Evolutionary conservation across 129 eudicot genomes (phyloP).

Genomic region (Scalesia atractyloides): DNA sequence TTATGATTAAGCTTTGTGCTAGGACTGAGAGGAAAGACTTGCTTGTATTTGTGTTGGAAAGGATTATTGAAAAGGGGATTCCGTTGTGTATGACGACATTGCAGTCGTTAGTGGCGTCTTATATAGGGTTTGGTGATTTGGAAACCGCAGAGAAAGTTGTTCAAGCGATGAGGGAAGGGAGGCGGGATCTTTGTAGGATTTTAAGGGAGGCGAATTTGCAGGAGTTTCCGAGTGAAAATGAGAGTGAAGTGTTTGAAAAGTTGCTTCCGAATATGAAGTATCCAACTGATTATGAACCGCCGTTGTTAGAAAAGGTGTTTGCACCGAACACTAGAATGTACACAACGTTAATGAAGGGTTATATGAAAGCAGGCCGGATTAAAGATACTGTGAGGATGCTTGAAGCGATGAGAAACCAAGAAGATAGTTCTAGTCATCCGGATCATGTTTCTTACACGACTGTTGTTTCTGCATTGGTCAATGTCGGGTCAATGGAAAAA

Average conservation of each 20-base stretch:
- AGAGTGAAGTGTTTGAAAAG: constrained; percentile 52
- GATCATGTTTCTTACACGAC: constrained; percentile 93
- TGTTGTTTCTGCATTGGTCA: constrained; percentile 81
- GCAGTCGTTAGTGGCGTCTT: constrained; percentile 91
- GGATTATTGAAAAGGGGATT: constrained; percentile 59
- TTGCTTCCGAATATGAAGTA: constrained; percentile 60
- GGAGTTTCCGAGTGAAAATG: constrained; percentile 17
- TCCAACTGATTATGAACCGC: constrained; percentile 50
- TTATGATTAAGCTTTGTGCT: constrained; percentile 85
- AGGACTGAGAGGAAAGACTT: constrained; percentile 73
- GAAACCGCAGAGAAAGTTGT: constrained; percentile 73
- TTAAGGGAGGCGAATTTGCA: constrained; percentile 48
- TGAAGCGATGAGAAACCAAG: constrained; percentile 87
- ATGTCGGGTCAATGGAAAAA: constrained; percentile 76
- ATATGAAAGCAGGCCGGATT: constrained; percentile 86
- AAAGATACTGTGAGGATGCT: constrained; percentile 78
- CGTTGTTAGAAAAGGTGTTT: constrained; percentile 53
- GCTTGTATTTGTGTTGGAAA: constrained; percentile 75
- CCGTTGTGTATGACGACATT: constrained; percentile 72
- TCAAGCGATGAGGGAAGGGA: constrained; percentile 87
- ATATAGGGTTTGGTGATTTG: constrained; percentile 88
- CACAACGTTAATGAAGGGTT: constrained; percentile 94
- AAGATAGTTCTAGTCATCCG: constrained; percentile 69
- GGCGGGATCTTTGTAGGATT: constrained; percentile 70
- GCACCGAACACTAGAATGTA: constrained; percentile 78